Evolutionary conservation across 768 basidiomycete species (phyloP), one percentile per base, ranked within the genome.

Genomic region (Rhodosporidiobolus sp.): DNA sequence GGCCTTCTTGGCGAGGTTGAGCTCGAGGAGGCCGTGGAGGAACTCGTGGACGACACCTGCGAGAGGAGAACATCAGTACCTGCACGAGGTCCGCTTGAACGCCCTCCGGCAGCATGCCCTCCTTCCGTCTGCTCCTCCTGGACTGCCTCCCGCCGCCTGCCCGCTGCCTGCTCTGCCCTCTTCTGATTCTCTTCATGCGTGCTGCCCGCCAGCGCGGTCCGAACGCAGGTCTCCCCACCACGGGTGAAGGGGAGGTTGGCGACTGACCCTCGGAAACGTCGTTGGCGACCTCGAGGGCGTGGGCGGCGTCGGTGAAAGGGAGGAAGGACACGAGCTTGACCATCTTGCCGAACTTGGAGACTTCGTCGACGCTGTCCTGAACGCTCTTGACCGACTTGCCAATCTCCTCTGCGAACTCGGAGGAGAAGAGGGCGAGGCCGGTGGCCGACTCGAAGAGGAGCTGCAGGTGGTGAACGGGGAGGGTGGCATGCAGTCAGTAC

Each of bases 391-490:
- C 87, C 79, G 88, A 88, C 60, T 90, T 85, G 30, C 89, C 95
- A 80, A 97, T 89, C 73, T 93, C 88, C 82, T 97, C 95, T 63
- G 87, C 85, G 59, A 92, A 86, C 77, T 90, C 90, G 75, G 89
- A 88, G 80, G 94, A 87, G 81, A 96, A 95, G 67, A 96, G 85
- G 63, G 92, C 92, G 86, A 94, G 94, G 63, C 94, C 94, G 35
- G 93, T 93, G 67, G 94, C 88, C 9, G 90, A 88, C 83, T 97
- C 94, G 84, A 94, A 94, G 69, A 97, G 87, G 70, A 90, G 85
- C 82, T 97, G 93, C 20, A 90, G 57, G 4, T 34, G n/a, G 30
- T 16, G 43, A 48, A 32, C 22, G 61, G 35, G 19, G 50, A 16
- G 48, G 14, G 28, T 32, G 26, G 38, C 17, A 49, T 2, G 65